phyloP scores from a whole-genome alignment of 1,139 yeast species.

The Scheffersomyces illinoinensis region DNA sequence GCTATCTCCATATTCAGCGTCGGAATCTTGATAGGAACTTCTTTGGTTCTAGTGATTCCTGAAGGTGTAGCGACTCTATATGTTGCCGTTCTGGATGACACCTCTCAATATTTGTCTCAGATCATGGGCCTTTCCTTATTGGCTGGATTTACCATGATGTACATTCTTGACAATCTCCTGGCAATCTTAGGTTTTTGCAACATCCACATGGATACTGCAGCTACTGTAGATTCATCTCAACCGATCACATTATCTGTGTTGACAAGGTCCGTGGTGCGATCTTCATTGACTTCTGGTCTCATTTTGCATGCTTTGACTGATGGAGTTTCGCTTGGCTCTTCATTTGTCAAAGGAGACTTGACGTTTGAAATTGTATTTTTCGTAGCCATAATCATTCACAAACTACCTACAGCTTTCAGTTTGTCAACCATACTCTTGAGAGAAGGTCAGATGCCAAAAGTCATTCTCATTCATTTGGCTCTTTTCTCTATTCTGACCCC shows the following conservation, averaged over 20 bases:
- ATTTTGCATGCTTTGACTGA: constrained; percentile 70
- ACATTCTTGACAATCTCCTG: constrained; percentile 41
- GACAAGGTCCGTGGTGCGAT: constrained; percentile 6
- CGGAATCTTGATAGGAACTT: constrained; percentile 66
- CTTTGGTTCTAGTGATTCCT: constrained; percentile 65
- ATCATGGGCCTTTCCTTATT: constrained; percentile 36
- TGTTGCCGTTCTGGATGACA: constrained; percentile 21
- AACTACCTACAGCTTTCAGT: constrained; percentile 76
- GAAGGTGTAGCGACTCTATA: constrained; percentile 61
- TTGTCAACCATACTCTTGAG: constrained; percentile 57
- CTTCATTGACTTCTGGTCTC: constrained; percentile 60
- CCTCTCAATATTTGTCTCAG: constrained; percentile 16
- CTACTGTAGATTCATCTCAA: not conserved
- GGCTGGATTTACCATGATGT: constrained; percentile 55
- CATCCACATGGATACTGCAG: constrained; percentile 4
- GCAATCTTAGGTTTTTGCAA: constrained; percentile 6
- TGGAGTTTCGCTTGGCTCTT: constrained; percentile 73
- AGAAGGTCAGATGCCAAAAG: constrained; percentile 25
- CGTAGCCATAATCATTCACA: constrained; percentile 66
- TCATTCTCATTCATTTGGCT: constrained; percentile 42
- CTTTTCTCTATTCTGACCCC: constrained; percentile 58
- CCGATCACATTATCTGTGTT: not conserved
- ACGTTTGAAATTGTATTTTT: constrained; percentile 54
- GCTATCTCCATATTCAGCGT: constrained; percentile 52
- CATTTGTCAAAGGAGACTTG: constrained; percentile 47